phyloP scores from a whole-genome alignment of 2,329 filamentous ascomycete species.

The Aspergillus pseudoterreus region DNA sequence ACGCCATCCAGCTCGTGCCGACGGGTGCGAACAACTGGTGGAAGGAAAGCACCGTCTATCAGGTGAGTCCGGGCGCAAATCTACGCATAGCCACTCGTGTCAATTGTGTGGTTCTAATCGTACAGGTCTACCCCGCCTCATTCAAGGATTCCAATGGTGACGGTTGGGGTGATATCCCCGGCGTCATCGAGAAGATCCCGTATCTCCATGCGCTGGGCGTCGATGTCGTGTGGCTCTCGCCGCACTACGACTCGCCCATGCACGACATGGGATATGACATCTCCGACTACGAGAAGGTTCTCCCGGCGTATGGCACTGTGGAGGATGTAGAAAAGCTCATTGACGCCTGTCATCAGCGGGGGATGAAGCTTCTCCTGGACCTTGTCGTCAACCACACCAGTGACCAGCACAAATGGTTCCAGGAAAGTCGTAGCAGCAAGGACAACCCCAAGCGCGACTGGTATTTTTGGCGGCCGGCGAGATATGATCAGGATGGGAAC shows the following conservation, averaged over 20 bases:
- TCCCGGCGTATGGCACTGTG: constrained; percentile 60
- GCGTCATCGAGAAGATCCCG: constrained; percentile 59
- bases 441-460: constrained; percentile 61
- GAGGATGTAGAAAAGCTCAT: constrained; percentile 58
- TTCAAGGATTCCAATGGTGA: constrained; percentile 57
- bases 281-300: constrained; percentile 60
- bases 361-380: constrained; percentile 66
- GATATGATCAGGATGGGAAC: constrained; percentile 50
- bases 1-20: constrained; percentile 12
- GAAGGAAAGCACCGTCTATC: constrained; percentile 35
- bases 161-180: constrained; percentile 61
- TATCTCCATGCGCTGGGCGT: constrained; percentile 61
- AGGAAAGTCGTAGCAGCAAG: constrained; percentile 56
- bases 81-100: background rate
- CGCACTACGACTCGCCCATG: constrained; percentile 62
- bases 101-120: background rate
- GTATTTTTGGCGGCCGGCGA: constrained; percentile 53
- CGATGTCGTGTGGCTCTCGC: constrained; percentile 65
- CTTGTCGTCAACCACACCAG: constrained; percentile 72
- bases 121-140: constrained; percentile 23
- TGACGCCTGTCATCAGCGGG: constrained; percentile 52
- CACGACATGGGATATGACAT: constrained; percentile 70
- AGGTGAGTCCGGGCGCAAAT: constrained; percentile 9
- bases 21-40: constrained; percentile 29
- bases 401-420: constrained; percentile 65